phyloP scores from a whole-genome alignment of 78 protist species.

The Pigoraptor vietnamica region DNA sequence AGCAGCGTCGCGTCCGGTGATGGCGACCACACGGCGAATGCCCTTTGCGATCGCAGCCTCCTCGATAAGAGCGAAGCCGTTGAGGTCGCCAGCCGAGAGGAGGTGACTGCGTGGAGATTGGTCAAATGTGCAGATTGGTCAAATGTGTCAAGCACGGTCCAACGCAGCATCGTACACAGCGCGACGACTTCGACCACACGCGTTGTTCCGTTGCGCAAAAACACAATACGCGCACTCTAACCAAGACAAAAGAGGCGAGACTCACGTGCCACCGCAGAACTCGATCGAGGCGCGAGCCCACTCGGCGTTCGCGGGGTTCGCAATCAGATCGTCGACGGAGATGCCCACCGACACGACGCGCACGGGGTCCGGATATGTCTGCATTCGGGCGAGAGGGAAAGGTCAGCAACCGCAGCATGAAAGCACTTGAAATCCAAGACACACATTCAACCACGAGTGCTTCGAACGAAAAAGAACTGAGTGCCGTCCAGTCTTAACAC shows the following conservation, averaged over 20 bases:
- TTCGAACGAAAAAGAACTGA: neutral
- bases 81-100: constrained; percentile 50
- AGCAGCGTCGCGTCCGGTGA: constrained; percentile 70
- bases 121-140: neutral
- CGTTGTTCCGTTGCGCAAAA: too few relatives aligned
- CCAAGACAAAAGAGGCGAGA: neutral
- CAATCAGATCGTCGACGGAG: constrained; percentile 57
- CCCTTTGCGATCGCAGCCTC: constrained; percentile 88
- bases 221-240: too few relatives aligned
- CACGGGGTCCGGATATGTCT: constrained; percentile 91
- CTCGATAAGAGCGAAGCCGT: constrained; percentile 53
- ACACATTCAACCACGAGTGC: neutral
- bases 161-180: neutral
- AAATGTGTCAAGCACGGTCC: neutral
- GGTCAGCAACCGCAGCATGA: neutral
- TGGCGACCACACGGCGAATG: constrained; percentile 78
- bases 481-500: neutral
- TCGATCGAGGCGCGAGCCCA: constrained; percentile 73
- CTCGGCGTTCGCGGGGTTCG: constrained; percentile 47
- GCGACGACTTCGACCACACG: too few relatives aligned
- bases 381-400: too few relatives aligned
- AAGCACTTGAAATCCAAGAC: too few relatives aligned
- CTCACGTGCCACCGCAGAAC: constrained; percentile 82
- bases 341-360: constrained; percentile 77
- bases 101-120: constrained; percentile 66